Evolutionary conservation across 2,329 filamentous ascomycete species (phyloP).

Genomic region (Stylonectria norvegica): DNA sequence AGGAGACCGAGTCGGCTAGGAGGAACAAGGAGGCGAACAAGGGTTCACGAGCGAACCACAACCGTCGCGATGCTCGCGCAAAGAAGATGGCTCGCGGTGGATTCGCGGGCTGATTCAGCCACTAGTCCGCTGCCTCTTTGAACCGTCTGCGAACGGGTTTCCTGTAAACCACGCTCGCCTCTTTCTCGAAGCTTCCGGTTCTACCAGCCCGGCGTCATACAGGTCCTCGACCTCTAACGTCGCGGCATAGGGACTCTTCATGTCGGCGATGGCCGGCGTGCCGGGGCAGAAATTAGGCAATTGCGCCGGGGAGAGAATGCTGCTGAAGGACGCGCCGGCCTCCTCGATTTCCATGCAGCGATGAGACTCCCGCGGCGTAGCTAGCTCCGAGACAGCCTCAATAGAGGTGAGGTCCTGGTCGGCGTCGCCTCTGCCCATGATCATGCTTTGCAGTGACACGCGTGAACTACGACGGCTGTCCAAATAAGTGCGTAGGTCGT

Average conservation of each 20-base stretch:
- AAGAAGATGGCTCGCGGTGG: slow-evolving; percentile 60
- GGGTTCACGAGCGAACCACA: slow-evolving; percentile 79
- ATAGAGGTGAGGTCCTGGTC: slow-evolving; percentile 40
- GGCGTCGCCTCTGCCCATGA: slow-evolving; percentile 33
- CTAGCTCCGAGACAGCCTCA: slow-evolving; percentile 39
- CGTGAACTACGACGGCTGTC: slow-evolving; percentile 41
- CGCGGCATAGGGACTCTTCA: slow-evolving; percentile 39
- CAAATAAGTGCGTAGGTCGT: slow-evolving; percentile 39
- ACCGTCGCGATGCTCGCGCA: slow-evolving; percentile 67
- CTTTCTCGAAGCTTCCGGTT: slow-evolving; percentile 17
- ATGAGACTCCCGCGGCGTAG: slow-evolving; percentile 38
- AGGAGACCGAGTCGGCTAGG: slow-evolving; percentile 67
- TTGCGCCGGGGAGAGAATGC: slow-evolving; percentile 24
- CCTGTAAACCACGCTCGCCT: slow-evolving; percentile 6
- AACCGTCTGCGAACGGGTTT: slow-evolving; percentile 6
- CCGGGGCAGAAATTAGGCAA: slow-evolving; percentile 12
- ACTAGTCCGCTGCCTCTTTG: slow-evolving; percentile 19
- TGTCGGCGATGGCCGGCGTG: slow-evolving; percentile 33
- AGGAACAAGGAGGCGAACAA: slow-evolving; percentile 81
- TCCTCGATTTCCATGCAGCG: slow-evolving; percentile 36
- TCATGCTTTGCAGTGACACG: slow-evolving; percentile 41
- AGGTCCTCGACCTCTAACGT: slow-evolving; percentile 35
- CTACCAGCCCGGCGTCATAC: slow-evolving; percentile 9
- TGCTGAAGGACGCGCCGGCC: slow-evolving; percentile 31
- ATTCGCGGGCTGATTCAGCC: slow-evolving; percentile 32